Evolutionary conservation across 1,139 yeast species (phyloP).

Genomic region (Nakaseomyces sp.): DNA sequence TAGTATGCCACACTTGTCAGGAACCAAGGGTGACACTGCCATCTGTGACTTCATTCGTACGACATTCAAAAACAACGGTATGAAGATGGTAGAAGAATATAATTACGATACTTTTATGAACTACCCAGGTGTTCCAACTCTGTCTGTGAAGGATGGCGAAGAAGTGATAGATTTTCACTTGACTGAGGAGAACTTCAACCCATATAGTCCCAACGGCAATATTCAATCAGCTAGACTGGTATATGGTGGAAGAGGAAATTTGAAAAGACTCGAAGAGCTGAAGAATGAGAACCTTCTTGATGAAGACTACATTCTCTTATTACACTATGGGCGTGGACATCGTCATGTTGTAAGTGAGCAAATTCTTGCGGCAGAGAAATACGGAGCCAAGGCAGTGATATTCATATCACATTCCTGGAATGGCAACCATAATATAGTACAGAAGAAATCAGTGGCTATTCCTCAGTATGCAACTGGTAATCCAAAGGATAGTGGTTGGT

Average conservation of each 20-base stretch:
- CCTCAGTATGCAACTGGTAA: constrained; percentile 69
- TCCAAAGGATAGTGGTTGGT: constrained; percentile 36
- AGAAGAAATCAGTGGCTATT: constrained; percentile 56
- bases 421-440: constrained; percentile 40
- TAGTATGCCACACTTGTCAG: constrained; percentile 79
- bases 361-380: constrained; percentile 42
- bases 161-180: constrained; percentile 2
- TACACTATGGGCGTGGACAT: constrained; percentile 69
- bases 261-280: constrained; percentile 46
- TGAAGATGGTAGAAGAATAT: constrained; percentile 43
- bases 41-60: constrained; percentile 56
- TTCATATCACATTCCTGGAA: constrained; percentile 33
- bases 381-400: constrained; percentile 48
- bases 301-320: constrained; percentile 44
- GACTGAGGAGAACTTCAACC: constrained; percentile 50
- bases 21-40: constrained; percentile 75
- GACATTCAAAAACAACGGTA: constrained; percentile 49
- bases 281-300: constrained; percentile 31
- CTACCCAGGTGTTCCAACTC: constrained; percentile 37
- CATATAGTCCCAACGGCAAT: constrained; percentile 54
- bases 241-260: constrained; percentile 59
- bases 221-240: constrained; percentile 42
- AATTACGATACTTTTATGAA: constrained; percentile 51
- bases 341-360: constrained; percentile 43
- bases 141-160: constrained; percentile 1